These are phyloP conservation scores for Diaporthe citrichinensis DNA, from an alignment of 2,329 filamentous ascomycete species.

Conservation along the genomic window DNA sequence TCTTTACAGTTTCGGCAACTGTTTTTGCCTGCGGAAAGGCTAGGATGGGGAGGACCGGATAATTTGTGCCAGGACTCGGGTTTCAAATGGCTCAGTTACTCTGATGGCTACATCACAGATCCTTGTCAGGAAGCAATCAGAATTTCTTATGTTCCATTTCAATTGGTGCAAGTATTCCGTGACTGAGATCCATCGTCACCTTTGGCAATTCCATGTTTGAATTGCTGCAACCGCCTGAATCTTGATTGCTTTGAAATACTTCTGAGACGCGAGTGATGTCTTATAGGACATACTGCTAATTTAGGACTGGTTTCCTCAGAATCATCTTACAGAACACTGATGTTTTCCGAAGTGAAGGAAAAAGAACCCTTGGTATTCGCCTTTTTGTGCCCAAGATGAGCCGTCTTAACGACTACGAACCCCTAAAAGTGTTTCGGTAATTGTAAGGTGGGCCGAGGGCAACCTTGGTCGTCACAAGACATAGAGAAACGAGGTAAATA, in stretches of 20 bases:
- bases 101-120: not conserved
- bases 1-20: not conserved
- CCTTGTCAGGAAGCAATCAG: not conserved
- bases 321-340: too few relatives aligned
- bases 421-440: not conserved
- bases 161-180: not conserved
- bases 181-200: not conserved
- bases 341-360: not conserved
- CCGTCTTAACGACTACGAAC: not conserved
- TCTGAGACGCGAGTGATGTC: not conserved
- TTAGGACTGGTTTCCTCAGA: not conserved
- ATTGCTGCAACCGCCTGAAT: not conserved
- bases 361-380: not conserved
- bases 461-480: not conserved
- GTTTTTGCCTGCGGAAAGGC: not conserved
- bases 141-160: not conserved
- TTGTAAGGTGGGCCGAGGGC: not conserved
- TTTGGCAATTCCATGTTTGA: not conserved
- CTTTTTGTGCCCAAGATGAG: not conserved
- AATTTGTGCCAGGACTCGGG: too few relatives aligned
- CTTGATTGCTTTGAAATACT: not conserved
- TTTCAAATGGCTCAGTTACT: too few relatives aligned
- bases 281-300: too few relatives aligned
- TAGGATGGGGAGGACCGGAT: not conserved
- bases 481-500: not conserved